Evolutionary conservation across 305 asterid species (phyloP), one percentile per base, ranked within the genome.

Genomic region (Ilex paraguariensis): DNA sequence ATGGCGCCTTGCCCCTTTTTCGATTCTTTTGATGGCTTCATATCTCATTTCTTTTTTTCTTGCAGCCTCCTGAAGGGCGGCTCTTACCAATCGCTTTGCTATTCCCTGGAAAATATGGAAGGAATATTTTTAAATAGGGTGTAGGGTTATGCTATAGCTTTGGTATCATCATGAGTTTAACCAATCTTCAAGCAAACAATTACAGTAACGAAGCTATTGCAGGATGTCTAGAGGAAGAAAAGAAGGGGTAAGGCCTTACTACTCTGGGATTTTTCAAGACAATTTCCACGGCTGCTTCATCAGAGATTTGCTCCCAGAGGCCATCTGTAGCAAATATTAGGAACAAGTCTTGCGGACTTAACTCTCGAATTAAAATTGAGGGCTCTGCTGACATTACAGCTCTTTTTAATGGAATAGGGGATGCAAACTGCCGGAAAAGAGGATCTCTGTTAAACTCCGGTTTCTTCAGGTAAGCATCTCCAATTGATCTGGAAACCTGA

Each of bases 1-100:
- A 75, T 85, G 87, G 16, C 97, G 96, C 17, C 96, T 81, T 28
- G 66, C 77, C 42, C 97, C 97, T 48, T 85, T 87, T 56, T 88
- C 96, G 3, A 91, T 68, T 75, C 83, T 82, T 75, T 80, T 91
- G 79, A 91, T 62, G 73, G 88, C 96, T 0, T 87, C 82, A 50
- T 91, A 88, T 59, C 86, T 78, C 96, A 90, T 86, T 70, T 90
- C 96, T 60, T 88, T 76, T 79, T 90, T 90, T 83, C 86, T 86
- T 14, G 96, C 96, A 2, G 93, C 97, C 66, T 77, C 96, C 58
- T 79, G 85, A 31, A 90, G 62, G 15, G 97, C 97, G 40, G 88
- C 74, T 77, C 82, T 82, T 39, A 84, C 96, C 70, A 90, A 74
- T 70, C 85, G 80, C 78, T 72, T 77, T 13, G 97, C 97, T 53